These are phyloP conservation scores for Kodamaea leandrae DNA, from an alignment of 805 yeast genomes.

Conservation along the genomic window DNA sequence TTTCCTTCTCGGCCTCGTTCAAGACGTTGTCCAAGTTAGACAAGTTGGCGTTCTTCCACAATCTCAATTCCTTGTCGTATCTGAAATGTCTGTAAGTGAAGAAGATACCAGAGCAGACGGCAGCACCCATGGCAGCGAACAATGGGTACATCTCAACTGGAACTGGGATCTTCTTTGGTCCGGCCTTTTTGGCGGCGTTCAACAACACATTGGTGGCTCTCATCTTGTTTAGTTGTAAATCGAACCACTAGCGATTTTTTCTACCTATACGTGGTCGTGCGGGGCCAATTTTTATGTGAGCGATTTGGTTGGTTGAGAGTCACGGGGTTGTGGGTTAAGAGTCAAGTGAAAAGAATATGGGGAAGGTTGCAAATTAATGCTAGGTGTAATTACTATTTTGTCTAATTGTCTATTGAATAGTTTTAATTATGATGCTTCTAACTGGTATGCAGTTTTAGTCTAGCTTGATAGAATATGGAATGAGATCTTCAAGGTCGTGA, in stretches of 20 bases:
- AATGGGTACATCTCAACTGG: constrained; percentile 49
- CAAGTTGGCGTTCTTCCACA: constrained; percentile 46
- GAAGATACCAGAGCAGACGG: constrained; percentile 35
- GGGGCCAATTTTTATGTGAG: constrained; percentile 1
- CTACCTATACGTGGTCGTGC: constrained; percentile 4
- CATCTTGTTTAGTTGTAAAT: constrained; percentile 23
- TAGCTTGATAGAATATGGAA: too few species aligned
- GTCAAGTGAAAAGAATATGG: neutral
- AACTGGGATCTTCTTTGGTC: constrained; percentile 17
- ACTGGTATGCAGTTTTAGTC: too few species aligned
- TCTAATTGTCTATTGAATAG: too few species aligned
- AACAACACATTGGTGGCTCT: constrained; percentile 40
- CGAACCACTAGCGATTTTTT: constrained; percentile 10
- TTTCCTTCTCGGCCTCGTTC: constrained; percentile 22
- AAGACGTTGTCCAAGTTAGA: constrained; percentile 42
- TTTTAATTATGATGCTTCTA: too few species aligned
- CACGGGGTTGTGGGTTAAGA: constrained; percentile 7
- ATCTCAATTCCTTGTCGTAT: constrained; percentile 44
- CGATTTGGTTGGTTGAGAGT: constrained; percentile 14
- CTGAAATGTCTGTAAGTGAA: constrained; percentile 50
- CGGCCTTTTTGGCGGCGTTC: constrained; percentile 38
- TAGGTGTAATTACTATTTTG: too few species aligned
- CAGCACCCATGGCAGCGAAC: constrained; percentile 45
- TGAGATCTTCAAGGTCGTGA: too few species aligned
- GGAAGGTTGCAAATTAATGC: too few species aligned